phyloP scores from a whole-genome alignment of 1,284 basidiomycete species.

The Xanthoconium separans region DNA sequence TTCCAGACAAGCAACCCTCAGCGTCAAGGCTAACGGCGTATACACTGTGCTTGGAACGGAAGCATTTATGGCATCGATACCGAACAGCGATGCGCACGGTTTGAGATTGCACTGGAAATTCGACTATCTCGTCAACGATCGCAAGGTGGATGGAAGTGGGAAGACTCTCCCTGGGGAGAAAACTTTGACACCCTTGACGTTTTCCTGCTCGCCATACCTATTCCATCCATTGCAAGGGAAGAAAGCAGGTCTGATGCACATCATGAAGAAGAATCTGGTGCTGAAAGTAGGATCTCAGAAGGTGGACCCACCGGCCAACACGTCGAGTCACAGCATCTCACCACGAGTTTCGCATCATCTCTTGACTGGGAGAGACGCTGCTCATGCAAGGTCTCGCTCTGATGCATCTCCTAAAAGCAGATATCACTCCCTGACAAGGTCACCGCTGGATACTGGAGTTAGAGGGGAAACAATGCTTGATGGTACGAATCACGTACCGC shows the following conservation, averaged over 20 bases:
- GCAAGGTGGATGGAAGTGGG: conserved; percentile 44
- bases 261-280: conserved; percentile 65
- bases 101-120: conserved; percentile 66
- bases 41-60: conserved; percentile 72
- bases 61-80: conserved; percentile 28
- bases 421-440: conserved; percentile 1
- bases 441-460: conserved; percentile 6
- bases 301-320: conserved; percentile 42
- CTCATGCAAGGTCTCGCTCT: conserved; percentile 28
- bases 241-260: conserved; percentile 63
- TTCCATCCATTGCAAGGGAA: conserved; percentile 63
- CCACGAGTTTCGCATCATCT: conserved; percentile 6
- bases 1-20: conserved; percentile 66
- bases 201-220: conserved; percentile 69
- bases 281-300: conserved; percentile 60
- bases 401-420: conserved; percentile 19
- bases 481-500: conserved; percentile 11
- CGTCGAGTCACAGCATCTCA: background rate
- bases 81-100: conserved; percentile 15
- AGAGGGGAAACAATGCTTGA: background rate
- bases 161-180: conserved; percentile 62
- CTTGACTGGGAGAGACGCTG: conserved; percentile 4
- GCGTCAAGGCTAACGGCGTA: conserved; percentile 66
- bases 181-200: conserved; percentile 65
- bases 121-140: conserved; percentile 70